phyloP scores from a whole-genome alignment of 164 flowering plant species.

The Chimonanthus salicifolius region DNA sequence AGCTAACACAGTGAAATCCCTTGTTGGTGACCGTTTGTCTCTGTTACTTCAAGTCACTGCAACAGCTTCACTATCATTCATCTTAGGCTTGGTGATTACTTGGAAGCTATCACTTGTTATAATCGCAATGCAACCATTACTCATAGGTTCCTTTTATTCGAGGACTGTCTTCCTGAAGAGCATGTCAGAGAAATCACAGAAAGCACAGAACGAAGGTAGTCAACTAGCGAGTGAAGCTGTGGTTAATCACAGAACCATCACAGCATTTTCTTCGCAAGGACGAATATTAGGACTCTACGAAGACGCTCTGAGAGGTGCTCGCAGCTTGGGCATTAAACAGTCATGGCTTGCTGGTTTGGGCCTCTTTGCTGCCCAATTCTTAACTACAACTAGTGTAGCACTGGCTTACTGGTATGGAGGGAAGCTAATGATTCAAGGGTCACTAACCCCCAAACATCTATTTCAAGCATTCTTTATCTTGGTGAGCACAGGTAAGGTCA shows the following conservation, averaged over 20 bases:
- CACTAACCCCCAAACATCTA: slow-evolving; percentile 10
- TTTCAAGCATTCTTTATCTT: slow-evolving; percentile 26
- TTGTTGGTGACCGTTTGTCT: slow-evolving; percentile 37
- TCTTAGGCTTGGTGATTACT: slow-evolving; percentile 23
- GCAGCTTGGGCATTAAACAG: slow-evolving; percentile 14
- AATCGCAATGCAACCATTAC: slow-evolving; percentile 39
- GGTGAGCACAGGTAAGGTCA: slow-evolving; percentile 20
- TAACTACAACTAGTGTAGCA: slow-evolving; percentile 15
- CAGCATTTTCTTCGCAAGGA: slow-evolving; percentile 17
- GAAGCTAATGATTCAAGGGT: slow-evolving; percentile 8
- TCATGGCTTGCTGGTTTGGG: slow-evolving; percentile 29
- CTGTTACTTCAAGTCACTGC: slow-evolving; percentile 34
- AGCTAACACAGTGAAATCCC: slow-evolving; percentile 64
- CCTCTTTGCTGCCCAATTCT: slow-evolving; percentile 15
- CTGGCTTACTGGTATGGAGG: slow-evolving; percentile 32
- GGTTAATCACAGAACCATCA: slow-evolving; percentile 20
- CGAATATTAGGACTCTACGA: slow-evolving; percentile 17
- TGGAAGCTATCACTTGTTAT: slow-evolving; percentile 45
- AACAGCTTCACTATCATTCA: slow-evolving; percentile 26
- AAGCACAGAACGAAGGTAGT: slow-evolving; percentile 20
- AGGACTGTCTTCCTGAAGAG: slow-evolving; percentile 34
- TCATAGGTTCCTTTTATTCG: slow-evolving; percentile 33
- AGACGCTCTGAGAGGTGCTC: slow-evolving; percentile 12
- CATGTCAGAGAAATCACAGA: slow-evolving; percentile 26
- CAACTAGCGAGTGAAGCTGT: slow-evolving; percentile 26